Percentiles rank a stretch among this genome's conserved stretches.
Evolutionary conservation across 1,139 yeast genomes (phyloP).

Genomic region (Spathaspora sp.): DNA sequence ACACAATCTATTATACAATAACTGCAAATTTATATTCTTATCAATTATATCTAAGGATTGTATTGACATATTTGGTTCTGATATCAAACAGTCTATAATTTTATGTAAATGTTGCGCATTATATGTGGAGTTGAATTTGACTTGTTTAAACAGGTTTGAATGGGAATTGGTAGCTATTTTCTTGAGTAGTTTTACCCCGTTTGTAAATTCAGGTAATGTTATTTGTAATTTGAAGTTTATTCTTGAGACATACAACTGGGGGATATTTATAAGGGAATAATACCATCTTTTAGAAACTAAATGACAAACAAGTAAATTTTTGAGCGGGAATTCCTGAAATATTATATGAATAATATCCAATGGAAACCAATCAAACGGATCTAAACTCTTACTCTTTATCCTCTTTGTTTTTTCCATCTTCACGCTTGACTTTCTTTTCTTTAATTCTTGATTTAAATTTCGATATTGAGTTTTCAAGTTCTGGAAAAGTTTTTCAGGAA

Average conservation of each 20-base stretch:
- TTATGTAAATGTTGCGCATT: conserved; percentile 22
- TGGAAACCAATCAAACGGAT: conserved; percentile 32
- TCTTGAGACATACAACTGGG: conserved; percentile 23
- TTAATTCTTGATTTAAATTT: conserved; percentile 22
- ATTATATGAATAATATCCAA: conserved; percentile 30
- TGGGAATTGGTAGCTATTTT: conserved; percentile 18
- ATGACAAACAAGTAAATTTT: conserved; percentile 25
- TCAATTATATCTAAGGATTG: conserved; percentile 28
- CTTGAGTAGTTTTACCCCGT: conserved; percentile 29
- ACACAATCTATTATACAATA: conserved; percentile 23
- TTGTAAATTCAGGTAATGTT: conserved; percentile 27
- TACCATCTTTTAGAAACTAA: conserved; percentile 38
- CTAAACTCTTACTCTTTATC: conserved; percentile 17
- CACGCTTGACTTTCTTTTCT: conserved; percentile 10
- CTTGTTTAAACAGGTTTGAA: conserved; percentile 19
- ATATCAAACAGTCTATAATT: conserved; percentile 26
- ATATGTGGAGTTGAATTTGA: conserved; percentile 26
- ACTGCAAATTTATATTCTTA: conserved; percentile 24
- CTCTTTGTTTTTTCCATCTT: conserved; percentile 6
- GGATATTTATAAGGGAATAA: conserved; percentile 22
- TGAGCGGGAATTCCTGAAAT: conserved; percentile 23
- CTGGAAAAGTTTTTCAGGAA: conserved; percentile 28
- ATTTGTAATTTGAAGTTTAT: conserved; percentile 27
- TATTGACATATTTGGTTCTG: conserved; percentile 14
- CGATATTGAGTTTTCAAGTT: conserved; percentile 26